Base-by-base conservation (phyloP, 2,329 filamentous ascomycete genomes). In the Neofusicoccum umdonicola region DNA sequence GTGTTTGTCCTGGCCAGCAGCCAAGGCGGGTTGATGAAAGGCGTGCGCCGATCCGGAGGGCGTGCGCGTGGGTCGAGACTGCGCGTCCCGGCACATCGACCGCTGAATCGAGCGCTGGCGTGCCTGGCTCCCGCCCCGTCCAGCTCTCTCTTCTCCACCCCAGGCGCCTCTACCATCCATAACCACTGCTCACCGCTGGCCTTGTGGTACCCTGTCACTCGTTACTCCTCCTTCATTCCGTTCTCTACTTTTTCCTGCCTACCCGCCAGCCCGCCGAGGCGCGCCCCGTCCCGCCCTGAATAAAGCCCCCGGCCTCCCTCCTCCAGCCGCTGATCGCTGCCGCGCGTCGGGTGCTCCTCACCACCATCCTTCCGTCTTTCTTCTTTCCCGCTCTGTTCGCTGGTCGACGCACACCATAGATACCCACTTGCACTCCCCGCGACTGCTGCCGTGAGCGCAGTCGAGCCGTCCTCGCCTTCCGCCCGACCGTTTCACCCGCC, bases 61-160 rank as follows among this genome's bases (percentile, higher is more conserved):
- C 54, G 54, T 58, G 54, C 54, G 56, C 56, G 56, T 60, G 56
- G 56, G 56, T 60, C 56, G 56, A 60, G 56, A 60, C 56, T 60
- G 54, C 54, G 56, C 56, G 56, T 60, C 56, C 56, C 41, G 41
- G 54, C 54, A 58, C 39, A 58, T 58, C 54, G 54, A 37, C 27
- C 54, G 54, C 41, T 58, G 41, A 58, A 45, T 58, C 54, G 54
- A 52, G 50, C 50, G 31, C 50, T 52, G 54, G 54, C 56, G 56
- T 60, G 56, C 56, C 56, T 60, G 56, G 41, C 41, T 60, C 56
- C 54, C 54, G 54, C 54, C 35, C 54, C 54, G 35, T 58, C 54
- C 17, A 13, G 42, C 54, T 57, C 54, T 42, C 54, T 60, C 56
- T 60, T 60, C 56, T 47, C 41, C 56, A 60, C 56, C 56, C 56